phyloP scores from a whole-genome alignment of 805 yeast genomes.

The Pichia phayaonensis region DNA sequence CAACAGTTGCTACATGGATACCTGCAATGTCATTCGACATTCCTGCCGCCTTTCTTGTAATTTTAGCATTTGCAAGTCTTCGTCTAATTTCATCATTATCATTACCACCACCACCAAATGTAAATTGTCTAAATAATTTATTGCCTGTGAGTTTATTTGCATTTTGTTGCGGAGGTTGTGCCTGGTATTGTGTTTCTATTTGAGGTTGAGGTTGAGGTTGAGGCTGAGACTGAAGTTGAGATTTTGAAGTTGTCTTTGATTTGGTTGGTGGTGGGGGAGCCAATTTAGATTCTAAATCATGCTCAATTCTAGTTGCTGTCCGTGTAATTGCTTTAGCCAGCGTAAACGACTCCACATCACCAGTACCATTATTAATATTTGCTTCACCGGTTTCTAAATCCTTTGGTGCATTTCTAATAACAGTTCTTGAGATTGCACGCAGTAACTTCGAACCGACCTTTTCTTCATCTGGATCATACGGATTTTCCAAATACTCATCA shows the following conservation, averaged over 20 bases:
- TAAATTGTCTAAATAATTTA: slow-evolving; percentile 22
- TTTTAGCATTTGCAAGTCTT: slow-evolving; percentile 30
- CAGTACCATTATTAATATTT: background rate
- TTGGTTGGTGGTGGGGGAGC: background rate
- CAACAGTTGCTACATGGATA: slow-evolving; percentile 20
- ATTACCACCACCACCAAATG: slow-evolving; percentile 26
- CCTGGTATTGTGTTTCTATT: background rate
- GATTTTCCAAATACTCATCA: slow-evolving; percentile 19
- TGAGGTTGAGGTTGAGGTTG: background rate
- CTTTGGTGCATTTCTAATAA: slow-evolving; percentile 7
- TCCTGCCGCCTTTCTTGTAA: slow-evolving; percentile 35
- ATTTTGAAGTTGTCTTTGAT: background rate
- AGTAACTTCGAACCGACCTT: slow-evolving; percentile 21
- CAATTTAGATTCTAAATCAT: slow-evolving; percentile 17
- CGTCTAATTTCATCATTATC: slow-evolving; percentile 25
- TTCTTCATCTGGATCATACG: slow-evolving; percentile 20
- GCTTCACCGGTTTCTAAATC: slow-evolving; percentile 6
- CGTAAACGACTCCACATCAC: slow-evolving; percentile 14
- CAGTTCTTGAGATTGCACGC: slow-evolving; percentile 20
- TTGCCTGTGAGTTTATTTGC: background rate
- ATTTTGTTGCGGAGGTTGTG: background rate
- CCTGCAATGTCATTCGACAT: slow-evolving; percentile 42
- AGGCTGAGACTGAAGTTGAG: too few species aligned
- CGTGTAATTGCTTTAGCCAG: slow-evolving; percentile 20
- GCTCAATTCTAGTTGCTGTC: slow-evolving; percentile 11